Base-by-base conservation (phyloP, 805 yeast species). In the Nakazawaea anatomiae region DNA sequence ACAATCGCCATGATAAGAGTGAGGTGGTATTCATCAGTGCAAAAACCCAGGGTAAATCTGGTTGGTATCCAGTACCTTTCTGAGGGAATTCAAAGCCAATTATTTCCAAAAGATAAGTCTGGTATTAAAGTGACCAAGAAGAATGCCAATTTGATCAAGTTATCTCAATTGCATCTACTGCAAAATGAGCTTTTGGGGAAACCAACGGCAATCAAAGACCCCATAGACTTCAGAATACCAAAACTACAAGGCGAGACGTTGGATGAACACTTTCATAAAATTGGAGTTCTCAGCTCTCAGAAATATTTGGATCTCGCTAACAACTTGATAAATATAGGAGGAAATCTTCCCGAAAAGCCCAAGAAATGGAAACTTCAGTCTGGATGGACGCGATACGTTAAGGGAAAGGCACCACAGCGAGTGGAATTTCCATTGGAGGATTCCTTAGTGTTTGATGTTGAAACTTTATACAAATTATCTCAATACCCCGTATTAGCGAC, bases 381-480 rank as follows among this genome's bases (percentile, higher is more conserved):
- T 2, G 98, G 99, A 6, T 94, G 98, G 98, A 74, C 80, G 14
- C 73, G 85, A 58, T 92, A 94, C 64, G 78, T 68, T 4, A 69
- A 71, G 0, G 84, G 83, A 1, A 61, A 69, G 48, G 29, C 14
- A 42, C 90, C 96, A 0, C 65, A 67, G 25, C 52, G 61, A 0
- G 96, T 94, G 0, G 72, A 71, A 0, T 83, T 68, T 58, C 99
- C 99, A 0, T 56, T 69, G 4, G 97, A 88, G 52, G 75, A 82
- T 41, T 80, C 79, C 2, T 60, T 94, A 10, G 90, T 87, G 0
- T 92, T 92, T 64, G 99, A 94, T 66, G 91, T 89, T 9, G 99
- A 94, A 64, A 88, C 85, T 0, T 63, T 91, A 60, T 91, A 89
- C 67, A 84, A 88, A 57, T 66, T 80, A 1, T 80, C 94, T 0